A percentile compares a stretch with the other conserved stretches of the same genome.
Conservation (phyloP, 495 filamentous ascomycete species). For the Cudoniella acicularis region DNA sequence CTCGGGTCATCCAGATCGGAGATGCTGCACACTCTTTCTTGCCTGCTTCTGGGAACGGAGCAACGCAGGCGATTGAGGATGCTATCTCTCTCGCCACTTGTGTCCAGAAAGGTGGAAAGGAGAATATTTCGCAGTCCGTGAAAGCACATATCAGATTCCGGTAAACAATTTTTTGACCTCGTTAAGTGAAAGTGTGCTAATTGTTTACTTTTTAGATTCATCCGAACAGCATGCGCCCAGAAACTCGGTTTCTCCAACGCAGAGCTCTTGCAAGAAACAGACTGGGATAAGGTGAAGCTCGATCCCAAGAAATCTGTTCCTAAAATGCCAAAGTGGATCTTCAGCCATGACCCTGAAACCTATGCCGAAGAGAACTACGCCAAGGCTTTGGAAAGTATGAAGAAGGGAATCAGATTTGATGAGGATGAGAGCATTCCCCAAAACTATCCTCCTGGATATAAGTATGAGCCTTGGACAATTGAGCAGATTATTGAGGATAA, state of each 20-base stretch:
- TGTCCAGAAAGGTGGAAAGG: slow-evolving; percentile 48
- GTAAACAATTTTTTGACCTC: too few relatives aligned
- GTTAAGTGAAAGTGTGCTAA: too few relatives aligned
- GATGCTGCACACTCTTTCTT: slow-evolving; percentile 70
- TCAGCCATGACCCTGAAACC: slow-evolving; percentile 51
- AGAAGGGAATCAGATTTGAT: slow-evolving; percentile 34
- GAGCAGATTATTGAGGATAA: slow-evolving; percentile 39
- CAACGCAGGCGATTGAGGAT: slow-evolving; percentile 69
- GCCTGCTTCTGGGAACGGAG: slow-evolving; percentile 63
- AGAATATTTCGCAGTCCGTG: slow-evolving; percentile 38
- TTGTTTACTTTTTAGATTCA: too few relatives aligned
- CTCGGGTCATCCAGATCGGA: slow-evolving; percentile 58
- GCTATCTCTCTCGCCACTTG: slow-evolving; percentile 60
- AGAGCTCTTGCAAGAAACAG: slow-evolving; percentile 52
- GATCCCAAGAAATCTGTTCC: slow-evolving; percentile 47
- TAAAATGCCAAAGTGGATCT: slow-evolving; percentile 52
- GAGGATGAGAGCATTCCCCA: slow-evolving; percentile 36
- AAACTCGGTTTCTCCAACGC: slow-evolving; percentile 54
- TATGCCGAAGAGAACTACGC: slow-evolving; percentile 53
- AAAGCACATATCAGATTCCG: slow-evolving; percentile 45
- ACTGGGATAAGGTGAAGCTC: slow-evolving; percentile 52
- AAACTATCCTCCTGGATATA: slow-evolving; percentile 42
- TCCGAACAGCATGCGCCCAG: slow-evolving; percentile 53
- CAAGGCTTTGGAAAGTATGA: slow-evolving; percentile 38
- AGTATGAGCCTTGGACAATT: slow-evolving; percentile 43